These are phyloP conservation scores for Brettanomyces nanus DNA, from an alignment of 805 yeast species.

Conservation along the genomic window DNA sequence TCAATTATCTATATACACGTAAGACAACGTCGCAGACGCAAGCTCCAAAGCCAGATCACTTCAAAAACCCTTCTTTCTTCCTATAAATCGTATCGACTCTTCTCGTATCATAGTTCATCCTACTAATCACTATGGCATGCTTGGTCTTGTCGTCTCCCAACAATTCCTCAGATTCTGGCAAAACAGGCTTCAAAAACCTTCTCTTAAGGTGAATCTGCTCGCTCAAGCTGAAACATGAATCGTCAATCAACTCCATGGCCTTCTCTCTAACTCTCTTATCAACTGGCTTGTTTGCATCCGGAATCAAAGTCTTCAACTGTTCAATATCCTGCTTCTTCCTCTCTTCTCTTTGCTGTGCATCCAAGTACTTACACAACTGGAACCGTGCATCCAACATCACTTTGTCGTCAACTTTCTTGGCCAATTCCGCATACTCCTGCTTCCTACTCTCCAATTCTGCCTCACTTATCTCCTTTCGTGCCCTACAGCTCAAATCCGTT, in stretches of 20 bases:
- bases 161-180: conserved; percentile 39
- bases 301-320: conserved; percentile 13
- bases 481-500: conserved; percentile 27
- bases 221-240: conserved; percentile 27
- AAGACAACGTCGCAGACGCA: too few relatives aligned
- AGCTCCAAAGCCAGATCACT: too few relatives aligned
- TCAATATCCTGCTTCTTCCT: conserved; percentile 15
- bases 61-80: conserved; percentile 43
- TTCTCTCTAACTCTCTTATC: conserved; percentile 31
- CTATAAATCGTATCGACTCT: conserved; percentile 46
- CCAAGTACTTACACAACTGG: conserved; percentile 31
- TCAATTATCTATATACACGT: too few relatives aligned
- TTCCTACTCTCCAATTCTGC: conserved; percentile 19
- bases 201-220: conserved; percentile 35
- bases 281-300: conserved; percentile 18
- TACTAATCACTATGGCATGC: conserved; percentile 40
- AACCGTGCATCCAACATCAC: conserved; percentile 40
- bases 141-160: conserved; percentile 31
- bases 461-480: conserved; percentile 24
- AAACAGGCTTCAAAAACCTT: conserved; percentile 45
- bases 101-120: conserved; percentile 53
- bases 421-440: conserved; percentile 30
- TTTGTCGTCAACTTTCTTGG: conserved; percentile 32
- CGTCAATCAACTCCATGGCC: conserved; percentile 36
- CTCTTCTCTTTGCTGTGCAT: conserved; percentile 26